These are phyloP conservation scores for Annulohypoxylon nitens DNA, from an alignment of 495 filamentous ascomycete species.

Conservation along the genomic window DNA sequence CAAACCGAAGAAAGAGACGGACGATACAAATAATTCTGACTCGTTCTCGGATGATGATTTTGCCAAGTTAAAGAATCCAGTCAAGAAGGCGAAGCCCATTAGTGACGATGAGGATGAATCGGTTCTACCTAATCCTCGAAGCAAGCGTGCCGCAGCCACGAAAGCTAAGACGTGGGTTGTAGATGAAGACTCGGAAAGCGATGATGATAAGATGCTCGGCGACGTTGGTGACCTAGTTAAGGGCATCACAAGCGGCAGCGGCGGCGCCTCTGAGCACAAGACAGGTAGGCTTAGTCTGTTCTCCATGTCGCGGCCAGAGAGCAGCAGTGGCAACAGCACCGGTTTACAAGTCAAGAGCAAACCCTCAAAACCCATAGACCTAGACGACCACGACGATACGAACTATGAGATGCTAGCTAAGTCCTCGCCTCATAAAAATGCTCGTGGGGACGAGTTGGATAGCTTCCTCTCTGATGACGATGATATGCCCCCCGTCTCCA, in stretches of 20 bases:
- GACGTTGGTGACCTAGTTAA: slow-evolving; percentile 93
- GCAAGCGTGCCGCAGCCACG: slow-evolving; percentile 57
- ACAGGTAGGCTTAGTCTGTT: slow-evolving; percentile 74
- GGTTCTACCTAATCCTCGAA: slow-evolving; percentile 50
- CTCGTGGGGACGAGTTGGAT: slow-evolving; percentile 72
- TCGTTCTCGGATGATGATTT: slow-evolving; percentile 67
- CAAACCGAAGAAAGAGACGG: slow-evolving; percentile 47
- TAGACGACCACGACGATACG: slow-evolving; percentile 79
- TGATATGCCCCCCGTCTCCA: slow-evolving; percentile 57
- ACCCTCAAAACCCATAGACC: slow-evolving; percentile 63
- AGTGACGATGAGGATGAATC: slow-evolving; percentile 46
- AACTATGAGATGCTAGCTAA: slow-evolving; percentile 86
- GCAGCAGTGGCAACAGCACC: slow-evolving; percentile 65
- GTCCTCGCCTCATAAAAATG: slow-evolving; percentile 63
- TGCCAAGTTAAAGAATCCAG: slow-evolving; percentile 59
- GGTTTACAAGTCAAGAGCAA: slow-evolving; percentile 66
- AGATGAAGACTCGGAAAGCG: slow-evolving; percentile 63
- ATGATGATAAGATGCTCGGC: slow-evolving; percentile 78
- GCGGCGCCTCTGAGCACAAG: slow-evolving; percentile 60
- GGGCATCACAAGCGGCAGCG: slow-evolving; percentile 74
- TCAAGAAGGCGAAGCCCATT: slow-evolving; percentile 50
- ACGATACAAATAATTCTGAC: slow-evolving; percentile 45
- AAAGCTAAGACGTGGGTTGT: slow-evolving; percentile 62
- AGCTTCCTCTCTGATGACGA: slow-evolving; percentile 73
- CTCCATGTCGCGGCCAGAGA: slow-evolving; percentile 76